Evolutionary conservation across 1,139 yeast genomes (phyloP), one percentile per base, ranked within the genome.

Genomic region (Taphrina communis): DNA sequence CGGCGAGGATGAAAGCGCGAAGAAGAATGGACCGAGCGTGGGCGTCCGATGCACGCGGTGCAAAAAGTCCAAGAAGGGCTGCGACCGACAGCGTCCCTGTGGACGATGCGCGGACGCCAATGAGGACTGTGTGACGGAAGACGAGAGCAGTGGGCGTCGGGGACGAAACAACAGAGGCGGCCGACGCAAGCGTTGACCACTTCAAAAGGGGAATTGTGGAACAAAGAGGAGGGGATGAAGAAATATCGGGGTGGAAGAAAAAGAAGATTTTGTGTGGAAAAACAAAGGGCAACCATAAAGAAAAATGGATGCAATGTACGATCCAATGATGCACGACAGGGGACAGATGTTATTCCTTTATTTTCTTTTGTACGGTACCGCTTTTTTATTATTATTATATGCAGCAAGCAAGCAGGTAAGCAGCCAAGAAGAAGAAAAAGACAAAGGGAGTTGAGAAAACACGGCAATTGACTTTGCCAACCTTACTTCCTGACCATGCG

Each of bases 31-130:
- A 4, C 61, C 61, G 46, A 63, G 67, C 38, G 52, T 63, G 35
- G 69, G 63, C 31, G 66, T 53, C n/a, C 65, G 71, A 7, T 69
- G 71, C 67, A 55, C 68, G 7, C 58, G 71, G 9, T 69, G 71
- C 51, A 68, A 62, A 36, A 62, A 65, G 44, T 62, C 68, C 11
- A 69, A 69, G 59, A 69, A 69, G 59, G 71, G 71, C 6, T 69
- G 71, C 39, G 71, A 69, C 48, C 48, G 71, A 21, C 65, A 67
- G 39, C 56, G 71, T 17, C 71, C 71, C 2, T 69, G 71, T 46
- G 70, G 68, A 19, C 58, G 71, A 14, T 69, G 71, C 35, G 63
- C 67, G 17, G 70, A 66, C 63, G 71, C 71, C 17, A 70, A 70
- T 21, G 71, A 60, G 56, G 71, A 67, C 12, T 69, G 71, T 46